Evolutionary conservation across 1,284 basidiomycete genomes (phyloP).

Genomic region (Rhodotorula sp.): DNA sequence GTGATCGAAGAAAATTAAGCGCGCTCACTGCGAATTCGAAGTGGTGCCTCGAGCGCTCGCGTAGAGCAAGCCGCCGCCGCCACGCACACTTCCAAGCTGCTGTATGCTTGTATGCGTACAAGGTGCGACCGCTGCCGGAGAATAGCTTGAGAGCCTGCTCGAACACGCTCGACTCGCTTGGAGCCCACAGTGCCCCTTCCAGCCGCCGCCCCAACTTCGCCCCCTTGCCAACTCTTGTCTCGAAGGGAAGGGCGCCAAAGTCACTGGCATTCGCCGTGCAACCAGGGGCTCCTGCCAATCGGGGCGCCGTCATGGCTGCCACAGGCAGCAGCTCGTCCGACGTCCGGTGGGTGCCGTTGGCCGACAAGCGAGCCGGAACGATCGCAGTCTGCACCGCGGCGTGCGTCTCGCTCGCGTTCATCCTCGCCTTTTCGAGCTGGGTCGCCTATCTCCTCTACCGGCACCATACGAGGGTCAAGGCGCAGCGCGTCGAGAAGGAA

Average conservation of each 20-base stretch:
- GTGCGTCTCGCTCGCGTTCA: slow-evolving; percentile 5
- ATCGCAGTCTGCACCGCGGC: slow-evolving; percentile 19
- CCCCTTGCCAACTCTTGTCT: neutral
- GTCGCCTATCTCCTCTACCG: slow-evolving; percentile 7
- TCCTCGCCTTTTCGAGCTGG: neutral
- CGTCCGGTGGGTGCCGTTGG: slow-evolving; percentile 10
- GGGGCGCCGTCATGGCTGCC: neutral
- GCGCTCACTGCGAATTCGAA: too few species aligned
- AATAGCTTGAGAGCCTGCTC: too few species aligned
- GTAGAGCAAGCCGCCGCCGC: too few species aligned
- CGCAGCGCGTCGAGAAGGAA: neutral
- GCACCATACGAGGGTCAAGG: neutral
- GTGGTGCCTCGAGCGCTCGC: too few species aligned
- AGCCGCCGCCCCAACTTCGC: neutral
- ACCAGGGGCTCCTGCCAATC: too few species aligned
- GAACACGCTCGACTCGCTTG: too few species aligned
- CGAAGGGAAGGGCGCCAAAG: too few species aligned
- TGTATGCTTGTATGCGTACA: too few species aligned
- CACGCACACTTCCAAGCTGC: too few species aligned
- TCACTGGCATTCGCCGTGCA: too few species aligned
- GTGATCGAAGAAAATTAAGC: too few species aligned
- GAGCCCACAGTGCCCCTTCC: neutral
- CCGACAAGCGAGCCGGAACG: slow-evolving; percentile 7
- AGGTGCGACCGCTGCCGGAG: too few species aligned
- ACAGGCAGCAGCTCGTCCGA: neutral